A percentile compares a stretch with the other conserved stretches of the same genome.
Evolutionary conservation across 2,329 filamentous ascomycete genomes (phyloP).

Genomic region (Ceratocystis ficicola): DNA sequence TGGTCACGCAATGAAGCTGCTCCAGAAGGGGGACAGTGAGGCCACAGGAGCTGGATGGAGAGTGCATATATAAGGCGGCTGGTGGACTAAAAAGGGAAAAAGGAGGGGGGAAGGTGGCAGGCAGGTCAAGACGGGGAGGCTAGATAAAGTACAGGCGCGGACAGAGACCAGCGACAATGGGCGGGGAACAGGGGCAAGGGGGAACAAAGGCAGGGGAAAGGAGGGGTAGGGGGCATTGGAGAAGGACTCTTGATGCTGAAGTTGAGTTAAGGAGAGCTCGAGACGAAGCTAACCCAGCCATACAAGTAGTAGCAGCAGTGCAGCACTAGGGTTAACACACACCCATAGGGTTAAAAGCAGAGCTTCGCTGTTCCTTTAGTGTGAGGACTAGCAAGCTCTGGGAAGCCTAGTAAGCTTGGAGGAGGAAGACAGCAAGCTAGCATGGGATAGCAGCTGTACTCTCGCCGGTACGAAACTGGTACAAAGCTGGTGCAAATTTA

Average conservation of each 20-base stretch:
- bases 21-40: neutral
- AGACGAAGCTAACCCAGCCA: neutral
- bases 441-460: too few species aligned
- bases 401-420: too few species aligned
- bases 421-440: too few species aligned
- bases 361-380: slow-evolving; percentile 2
- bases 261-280: neutral
- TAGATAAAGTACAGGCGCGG: neutral
- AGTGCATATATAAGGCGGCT: neutral
- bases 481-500: neutral
- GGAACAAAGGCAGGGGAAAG: neutral
- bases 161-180: neutral
- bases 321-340: neutral
- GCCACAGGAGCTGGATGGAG: neutral
- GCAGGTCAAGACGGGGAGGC: neutral
- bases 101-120: neutral
- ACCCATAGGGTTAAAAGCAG: neutral
- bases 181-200: neutral
- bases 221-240: neutral
- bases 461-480: neutral
- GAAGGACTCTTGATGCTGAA: neutral
- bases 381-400: too few species aligned
- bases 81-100: neutral
- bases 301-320: neutral
- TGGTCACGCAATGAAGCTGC: neutral